These are phyloP conservation scores for Porphyra umbilicalis DNA, from an alignment of 31 red algal genomes.

Conservation along the genomic window DNA sequence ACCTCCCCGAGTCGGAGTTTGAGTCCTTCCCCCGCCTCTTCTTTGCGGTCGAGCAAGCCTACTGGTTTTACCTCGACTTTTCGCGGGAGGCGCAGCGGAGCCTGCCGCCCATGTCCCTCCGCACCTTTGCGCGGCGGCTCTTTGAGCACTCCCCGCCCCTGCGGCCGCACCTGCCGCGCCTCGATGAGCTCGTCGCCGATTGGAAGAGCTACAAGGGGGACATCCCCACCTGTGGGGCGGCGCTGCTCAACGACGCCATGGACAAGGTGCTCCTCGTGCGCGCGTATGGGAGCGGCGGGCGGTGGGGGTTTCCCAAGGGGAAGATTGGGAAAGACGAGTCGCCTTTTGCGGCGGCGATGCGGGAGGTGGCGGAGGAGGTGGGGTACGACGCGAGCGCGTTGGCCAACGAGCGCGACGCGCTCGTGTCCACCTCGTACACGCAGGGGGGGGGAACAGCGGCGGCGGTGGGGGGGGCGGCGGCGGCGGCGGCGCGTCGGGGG, in stretches of 20 bases:
- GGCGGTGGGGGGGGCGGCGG: background rate
- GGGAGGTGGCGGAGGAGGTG: slow-evolving; percentile 84
- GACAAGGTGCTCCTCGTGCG: slow-evolving; percentile 81
- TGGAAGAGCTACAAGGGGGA: slow-evolving; percentile 92
- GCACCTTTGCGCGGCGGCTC: slow-evolving; percentile 70
- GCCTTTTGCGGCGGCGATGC: slow-evolving; percentile 45
- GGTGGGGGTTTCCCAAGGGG: slow-evolving; percentile 98
- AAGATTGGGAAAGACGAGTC: slow-evolving; percentile 89
- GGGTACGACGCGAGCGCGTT: slow-evolving; percentile 64
- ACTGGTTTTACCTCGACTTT: slow-evolving; percentile 99
- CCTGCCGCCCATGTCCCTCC: slow-evolving; percentile 53
- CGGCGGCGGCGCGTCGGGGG: background rate
- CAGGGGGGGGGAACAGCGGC: background rate
- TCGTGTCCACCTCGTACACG: background rate
- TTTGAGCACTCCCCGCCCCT: slow-evolving; percentile 70
- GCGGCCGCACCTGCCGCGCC: slow-evolving; percentile 33
- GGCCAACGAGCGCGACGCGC: slow-evolving; percentile 2
- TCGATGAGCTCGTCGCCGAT: slow-evolving; percentile 61
- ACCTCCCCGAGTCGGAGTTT: slow-evolving; percentile 82
- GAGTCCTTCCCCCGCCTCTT: slow-evolving; percentile 86
- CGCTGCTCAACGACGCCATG: slow-evolving; percentile 51
- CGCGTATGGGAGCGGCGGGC: slow-evolving; percentile 47
- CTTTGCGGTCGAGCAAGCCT: slow-evolving; percentile 90
- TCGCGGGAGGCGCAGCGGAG: slow-evolving; percentile 59
- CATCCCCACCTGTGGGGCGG: slow-evolving; percentile 82